These are phyloP conservation scores for Sclerotinia nivalis DNA, from an alignment of 2,329 filamentous ascomycete species.

Conservation along the genomic window DNA sequence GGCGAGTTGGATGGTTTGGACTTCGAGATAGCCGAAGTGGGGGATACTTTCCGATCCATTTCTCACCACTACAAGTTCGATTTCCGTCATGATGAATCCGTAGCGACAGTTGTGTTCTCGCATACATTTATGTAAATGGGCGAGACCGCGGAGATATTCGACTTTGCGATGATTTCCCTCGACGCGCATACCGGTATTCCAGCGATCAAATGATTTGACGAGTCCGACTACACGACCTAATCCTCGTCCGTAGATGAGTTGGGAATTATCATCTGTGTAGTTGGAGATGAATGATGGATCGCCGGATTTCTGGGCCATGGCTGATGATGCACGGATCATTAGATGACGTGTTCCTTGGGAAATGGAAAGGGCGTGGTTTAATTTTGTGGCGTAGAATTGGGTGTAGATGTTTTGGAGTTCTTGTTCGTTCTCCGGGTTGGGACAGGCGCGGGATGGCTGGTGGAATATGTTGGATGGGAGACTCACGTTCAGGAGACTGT, in stretches of 20 bases:
- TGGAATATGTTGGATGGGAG: conserved; percentile 64
- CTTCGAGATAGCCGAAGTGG: conserved; percentile 86
- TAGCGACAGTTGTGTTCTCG: conserved; percentile 91
- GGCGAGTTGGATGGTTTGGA: conserved; percentile 62
- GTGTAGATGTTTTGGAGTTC: conserved; percentile 75
- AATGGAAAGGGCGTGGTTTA: conserved; percentile 80
- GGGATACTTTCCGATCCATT: conserved; percentile 72
- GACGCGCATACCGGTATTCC: conserved; percentile 92
- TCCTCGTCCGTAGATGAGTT: conserved; percentile 49
- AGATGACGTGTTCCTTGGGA: conserved; percentile 68
- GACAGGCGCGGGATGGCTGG: conserved; percentile 48
- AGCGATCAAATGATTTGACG: conserved; percentile 89
- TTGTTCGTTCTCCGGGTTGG: conserved; percentile 74
- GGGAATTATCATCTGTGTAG: conserved; percentile 52
- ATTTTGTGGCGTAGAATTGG: conserved; percentile 78
- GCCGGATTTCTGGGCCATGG: conserved; percentile 31
- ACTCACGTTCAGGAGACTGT: conserved; percentile 69
- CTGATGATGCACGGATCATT: conserved; percentile 38
- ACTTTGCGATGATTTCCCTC: conserved; percentile 83
- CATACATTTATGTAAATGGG: conserved; percentile 87
- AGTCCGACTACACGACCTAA: conserved; percentile 73
- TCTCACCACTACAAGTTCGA: conserved; percentile 88
- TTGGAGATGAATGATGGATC: conserved; percentile 50
- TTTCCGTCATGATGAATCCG: conserved; percentile 95
- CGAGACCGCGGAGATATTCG: conserved; percentile 82